Evolutionary conservation across 345 rosid genomes (phyloP).

Genomic region (Salix caprea): DNA sequence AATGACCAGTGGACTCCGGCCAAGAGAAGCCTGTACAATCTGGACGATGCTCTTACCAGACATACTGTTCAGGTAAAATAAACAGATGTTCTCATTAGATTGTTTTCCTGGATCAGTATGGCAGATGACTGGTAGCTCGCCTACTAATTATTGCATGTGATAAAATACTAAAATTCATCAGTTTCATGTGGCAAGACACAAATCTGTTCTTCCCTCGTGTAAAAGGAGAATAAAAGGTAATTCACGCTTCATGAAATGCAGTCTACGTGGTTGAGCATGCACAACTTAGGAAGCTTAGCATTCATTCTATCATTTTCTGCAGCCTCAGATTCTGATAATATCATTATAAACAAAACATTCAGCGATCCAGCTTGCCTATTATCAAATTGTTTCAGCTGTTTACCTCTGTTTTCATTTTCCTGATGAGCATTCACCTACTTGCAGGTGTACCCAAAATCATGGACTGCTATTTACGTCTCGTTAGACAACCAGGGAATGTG

Average conservation of each 20-base stretch:
- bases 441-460: conserved; percentile 83
- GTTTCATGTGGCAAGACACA: too few relatives aligned
- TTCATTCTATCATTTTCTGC: too few relatives aligned
- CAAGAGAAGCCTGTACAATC: conserved; percentile 60
- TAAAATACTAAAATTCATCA: too few relatives aligned
- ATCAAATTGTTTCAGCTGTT: not conserved
- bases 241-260: too few relatives aligned
- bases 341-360: not conserved
- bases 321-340: too few relatives aligned
- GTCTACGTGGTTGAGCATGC: too few relatives aligned
- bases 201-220: too few relatives aligned
- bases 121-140: too few relatives aligned
- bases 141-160: too few relatives aligned
- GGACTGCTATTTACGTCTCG: conserved; percentile 75
- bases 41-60: conserved; percentile 64
- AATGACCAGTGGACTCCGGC: conserved; percentile 63
- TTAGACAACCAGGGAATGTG: conserved; percentile 96
- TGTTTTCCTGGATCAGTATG: not conserved
- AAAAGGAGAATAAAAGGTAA: too few relatives aligned
- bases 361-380: not conserved
- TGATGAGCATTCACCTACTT: not conserved
- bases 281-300: too few relatives aligned
- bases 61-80: conserved; percentile 77
- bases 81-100: not conserved
- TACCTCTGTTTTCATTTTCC: not conserved